Evolutionary conservation across 2,329 filamentous ascomycete genomes (phyloP).

Genomic region (Aspergillus calidoustus): DNA sequence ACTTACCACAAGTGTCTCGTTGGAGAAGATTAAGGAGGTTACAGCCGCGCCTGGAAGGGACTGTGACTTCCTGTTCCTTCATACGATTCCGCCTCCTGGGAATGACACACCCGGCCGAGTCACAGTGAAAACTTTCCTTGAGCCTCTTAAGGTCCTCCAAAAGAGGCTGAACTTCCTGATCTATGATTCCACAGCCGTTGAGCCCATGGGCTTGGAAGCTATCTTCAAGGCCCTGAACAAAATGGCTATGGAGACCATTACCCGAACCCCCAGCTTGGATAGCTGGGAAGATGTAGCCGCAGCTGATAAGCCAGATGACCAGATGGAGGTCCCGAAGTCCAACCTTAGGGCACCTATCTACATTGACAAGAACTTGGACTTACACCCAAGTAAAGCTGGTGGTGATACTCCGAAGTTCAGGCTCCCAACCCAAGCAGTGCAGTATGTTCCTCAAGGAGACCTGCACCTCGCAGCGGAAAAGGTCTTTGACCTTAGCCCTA

Average conservation of each 20-base stretch:
- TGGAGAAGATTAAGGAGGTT: conserved; percentile 82
- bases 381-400: conserved; percentile 43
- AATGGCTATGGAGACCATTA: conserved; percentile 67
- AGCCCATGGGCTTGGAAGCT: conserved; percentile 69
- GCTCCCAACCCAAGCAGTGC: conserved; percentile 77
- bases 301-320: conserved; percentile 61
- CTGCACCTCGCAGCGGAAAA: conserved; percentile 74
- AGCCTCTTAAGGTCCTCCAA: conserved; percentile 81
- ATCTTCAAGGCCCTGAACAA: conserved; percentile 74
- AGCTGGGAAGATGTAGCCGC: conserved; percentile 87
- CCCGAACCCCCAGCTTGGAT: conserved; percentile 74
- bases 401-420: conserved; percentile 72
- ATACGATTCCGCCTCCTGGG: conserved; percentile 68
- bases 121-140: conserved; percentile 90
- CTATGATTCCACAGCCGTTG: conserved; percentile 74
- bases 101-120: conserved; percentile 71
- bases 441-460: conserved; percentile 84
- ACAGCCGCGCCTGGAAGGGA: conserved; percentile 87
- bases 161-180: conserved; percentile 83
- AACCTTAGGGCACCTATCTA: conserved; percentile 63
- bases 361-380: conserved; percentile 65
- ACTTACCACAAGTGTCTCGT: conserved; percentile 75
- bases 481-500: conserved; percentile 87
- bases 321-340: conserved; percentile 46
- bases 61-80: conserved; percentile 90